A percentile compares a stretch with the other conserved stretches of the same genome.
phyloP scores from a whole-genome alignment of 2,329 filamentous ascomycete species.

The Venturia oleaginea region DNA sequence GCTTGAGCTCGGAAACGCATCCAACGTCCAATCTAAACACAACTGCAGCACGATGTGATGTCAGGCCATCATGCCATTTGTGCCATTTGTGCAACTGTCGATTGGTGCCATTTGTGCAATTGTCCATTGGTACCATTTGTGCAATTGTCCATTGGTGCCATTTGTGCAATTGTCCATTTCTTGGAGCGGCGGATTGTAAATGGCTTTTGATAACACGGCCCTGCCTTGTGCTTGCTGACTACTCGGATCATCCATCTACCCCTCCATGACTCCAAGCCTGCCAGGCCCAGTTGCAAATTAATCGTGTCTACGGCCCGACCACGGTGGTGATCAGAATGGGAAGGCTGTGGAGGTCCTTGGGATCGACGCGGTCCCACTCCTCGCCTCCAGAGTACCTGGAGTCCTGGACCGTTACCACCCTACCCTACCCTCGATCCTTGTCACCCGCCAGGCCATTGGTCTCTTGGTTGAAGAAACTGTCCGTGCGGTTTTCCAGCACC shows the following conservation, averaged over 20 bases:
- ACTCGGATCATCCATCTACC: background rate
- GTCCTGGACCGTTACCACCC: background rate
- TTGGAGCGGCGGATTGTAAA: too few species aligned
- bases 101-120: too few species aligned
- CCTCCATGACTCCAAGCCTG: background rate
- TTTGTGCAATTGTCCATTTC: too few species aligned
- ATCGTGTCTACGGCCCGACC: background rate
- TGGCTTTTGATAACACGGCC: too few species aligned
- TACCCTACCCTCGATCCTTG: background rate
- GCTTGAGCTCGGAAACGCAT: background rate
- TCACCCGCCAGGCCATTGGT: background rate
- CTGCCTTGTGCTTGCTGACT: background rate
- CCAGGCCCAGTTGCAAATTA: background rate
- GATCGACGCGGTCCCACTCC: background rate
- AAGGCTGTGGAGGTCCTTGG: background rate
- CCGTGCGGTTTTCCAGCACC: background rate
- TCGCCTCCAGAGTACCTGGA: background rate
- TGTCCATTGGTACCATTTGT: too few species aligned
- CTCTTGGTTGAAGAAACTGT: background rate
- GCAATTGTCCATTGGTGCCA: too few species aligned
- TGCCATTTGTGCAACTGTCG: background rate
- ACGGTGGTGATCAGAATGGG: background rate
- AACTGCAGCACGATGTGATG: background rate
- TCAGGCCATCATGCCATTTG: background rate
- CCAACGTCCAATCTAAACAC: background rate